These are phyloP conservation scores for Ceratorhiza oryzae-sativae DNA, from an alignment of 1,284 basidiomycete genomes.

Conservation along the genomic window DNA sequence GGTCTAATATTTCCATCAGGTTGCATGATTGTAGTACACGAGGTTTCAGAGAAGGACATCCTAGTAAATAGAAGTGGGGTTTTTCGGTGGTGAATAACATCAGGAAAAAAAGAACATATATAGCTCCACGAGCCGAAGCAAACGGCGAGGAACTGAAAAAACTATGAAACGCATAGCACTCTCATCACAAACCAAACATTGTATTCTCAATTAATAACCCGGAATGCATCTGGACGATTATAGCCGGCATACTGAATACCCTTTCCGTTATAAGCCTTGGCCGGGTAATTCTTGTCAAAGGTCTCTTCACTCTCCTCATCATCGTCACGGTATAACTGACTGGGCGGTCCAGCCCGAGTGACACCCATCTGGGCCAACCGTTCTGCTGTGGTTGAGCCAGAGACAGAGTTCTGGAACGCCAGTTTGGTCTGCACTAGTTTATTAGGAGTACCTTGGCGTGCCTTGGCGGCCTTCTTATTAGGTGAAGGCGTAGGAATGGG, in stretches of 20 bases:
- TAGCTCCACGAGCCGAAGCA: too few species aligned
- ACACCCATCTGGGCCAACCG: slow-evolving; percentile 32
- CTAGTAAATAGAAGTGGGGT: too few species aligned
- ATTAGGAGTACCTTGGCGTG: background rate
- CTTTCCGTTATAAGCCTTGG: background rate
- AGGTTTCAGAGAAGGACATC: too few species aligned
- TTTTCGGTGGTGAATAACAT: too few species aligned
- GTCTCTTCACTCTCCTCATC: slow-evolving; percentile 4
- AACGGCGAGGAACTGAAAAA: too few species aligned
- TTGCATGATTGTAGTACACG: background rate
- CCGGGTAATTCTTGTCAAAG: slow-evolving; percentile 1
- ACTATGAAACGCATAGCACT: background rate
- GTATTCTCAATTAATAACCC: slow-evolving; percentile 3
- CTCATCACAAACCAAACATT: background rate
- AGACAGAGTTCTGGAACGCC: slow-evolving; percentile 30
- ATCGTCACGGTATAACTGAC: background rate
- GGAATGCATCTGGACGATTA: background rate
- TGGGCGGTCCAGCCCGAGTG: background rate
- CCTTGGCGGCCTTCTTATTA: background rate
- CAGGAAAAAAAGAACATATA: too few species aligned
- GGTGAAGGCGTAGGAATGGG: background rate
- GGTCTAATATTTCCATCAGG: background rate
- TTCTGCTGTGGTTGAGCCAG: slow-evolving; percentile 10
- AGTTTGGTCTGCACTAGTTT: slow-evolving; percentile 5
- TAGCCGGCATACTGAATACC: background rate